These are phyloP conservation scores for Combretum micranthum DNA, from an alignment of 345 rosid genomes.

Conservation along the genomic window DNA sequence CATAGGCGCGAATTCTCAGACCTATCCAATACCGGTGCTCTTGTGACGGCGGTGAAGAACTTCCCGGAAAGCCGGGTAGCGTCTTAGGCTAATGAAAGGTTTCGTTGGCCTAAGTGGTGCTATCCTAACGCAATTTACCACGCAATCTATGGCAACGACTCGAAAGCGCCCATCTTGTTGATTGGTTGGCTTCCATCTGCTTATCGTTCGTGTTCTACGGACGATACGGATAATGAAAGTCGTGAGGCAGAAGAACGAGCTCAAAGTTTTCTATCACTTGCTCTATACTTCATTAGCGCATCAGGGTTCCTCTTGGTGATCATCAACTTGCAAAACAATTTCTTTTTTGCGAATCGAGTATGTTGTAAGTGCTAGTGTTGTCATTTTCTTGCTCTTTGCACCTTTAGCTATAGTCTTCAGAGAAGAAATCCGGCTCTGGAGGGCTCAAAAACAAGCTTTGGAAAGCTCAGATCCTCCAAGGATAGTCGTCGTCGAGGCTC, in stretches of 20 bases:
- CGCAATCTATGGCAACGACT: conserved; percentile 26
- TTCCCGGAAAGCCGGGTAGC: conserved; percentile 27
- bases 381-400: conserved; percentile 15
- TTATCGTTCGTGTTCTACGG: conserved; percentile 21
- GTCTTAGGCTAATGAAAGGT: conserved; percentile 26
- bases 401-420: conserved; percentile 19
- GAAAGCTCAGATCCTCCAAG: conserved; percentile 4
- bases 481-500: conserved; percentile 12
- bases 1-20: conserved; percentile 25
- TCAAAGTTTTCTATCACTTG: conserved; percentile 20
- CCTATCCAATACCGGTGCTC: conserved; percentile 25
- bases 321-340: conserved; percentile 23
- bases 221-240: conserved; percentile 20
- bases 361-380: conserved; percentile 10
- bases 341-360: conserved; percentile 16
- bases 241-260: conserved; percentile 22
- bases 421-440: conserved; percentile 18
- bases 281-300: conserved; percentile 26
- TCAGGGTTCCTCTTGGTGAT: conserved; percentile 25
- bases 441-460: conserved; percentile 5
- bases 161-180: conserved; percentile 23
- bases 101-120: conserved; percentile 32
- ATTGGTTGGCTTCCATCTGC: conserved; percentile 36
- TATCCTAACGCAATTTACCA: conserved; percentile 25
- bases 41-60: conserved; percentile 26